These are phyloP conservation scores for Candida dubliniensis DNA, from an alignment of 1,139 yeast species.

Conservation along the genomic window DNA sequence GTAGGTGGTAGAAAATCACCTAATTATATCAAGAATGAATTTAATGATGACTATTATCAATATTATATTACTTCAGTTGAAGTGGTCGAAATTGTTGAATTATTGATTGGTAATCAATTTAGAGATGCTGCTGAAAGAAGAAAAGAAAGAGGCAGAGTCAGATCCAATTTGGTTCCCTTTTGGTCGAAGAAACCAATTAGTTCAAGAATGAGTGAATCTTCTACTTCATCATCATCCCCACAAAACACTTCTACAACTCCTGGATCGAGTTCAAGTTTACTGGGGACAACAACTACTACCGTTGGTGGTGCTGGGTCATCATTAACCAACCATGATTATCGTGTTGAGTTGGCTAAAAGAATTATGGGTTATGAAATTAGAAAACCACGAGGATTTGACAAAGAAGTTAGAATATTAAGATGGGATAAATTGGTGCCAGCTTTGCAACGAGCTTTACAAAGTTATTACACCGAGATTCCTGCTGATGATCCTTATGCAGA, in stretches of 20 bases:
- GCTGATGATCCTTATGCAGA: constrained; percentile 14
- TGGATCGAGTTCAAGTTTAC: not conserved
- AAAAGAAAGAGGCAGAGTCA: constrained; percentile 61
- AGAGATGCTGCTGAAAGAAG: constrained; percentile 51
- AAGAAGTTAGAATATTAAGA: constrained; percentile 60
- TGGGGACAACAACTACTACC: not conserved
- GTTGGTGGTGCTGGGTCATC: not conserved
- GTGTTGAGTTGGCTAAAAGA: constrained; percentile 59
- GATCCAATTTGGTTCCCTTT: constrained; percentile 66
- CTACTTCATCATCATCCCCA: constrained; percentile 3
- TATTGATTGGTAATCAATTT: constrained; percentile 51
- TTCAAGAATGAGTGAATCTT: constrained; percentile 42
- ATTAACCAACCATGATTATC: constrained; percentile 42
- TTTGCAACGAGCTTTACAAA: constrained; percentile 59
- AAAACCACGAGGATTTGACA: constrained; percentile 67
- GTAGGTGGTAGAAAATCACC: constrained; percentile 9
- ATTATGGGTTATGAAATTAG: constrained; percentile 65
- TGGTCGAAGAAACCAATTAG: constrained; percentile 64
- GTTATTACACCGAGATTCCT: constrained; percentile 60
- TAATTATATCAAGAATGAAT: constrained; percentile 18
- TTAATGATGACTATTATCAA: constrained; percentile 27
- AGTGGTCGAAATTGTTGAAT: constrained; percentile 62
- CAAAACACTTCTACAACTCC: no score
- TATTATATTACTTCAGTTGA: constrained; percentile 66
- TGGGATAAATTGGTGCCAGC: constrained; percentile 66